Percentiles rank a stretch among this genome's conserved stretches.
Evolutionary conservation across 768 basidiomycete genomes (phyloP).

Genomic region (Phanerodontia chrysosporium): DNA sequence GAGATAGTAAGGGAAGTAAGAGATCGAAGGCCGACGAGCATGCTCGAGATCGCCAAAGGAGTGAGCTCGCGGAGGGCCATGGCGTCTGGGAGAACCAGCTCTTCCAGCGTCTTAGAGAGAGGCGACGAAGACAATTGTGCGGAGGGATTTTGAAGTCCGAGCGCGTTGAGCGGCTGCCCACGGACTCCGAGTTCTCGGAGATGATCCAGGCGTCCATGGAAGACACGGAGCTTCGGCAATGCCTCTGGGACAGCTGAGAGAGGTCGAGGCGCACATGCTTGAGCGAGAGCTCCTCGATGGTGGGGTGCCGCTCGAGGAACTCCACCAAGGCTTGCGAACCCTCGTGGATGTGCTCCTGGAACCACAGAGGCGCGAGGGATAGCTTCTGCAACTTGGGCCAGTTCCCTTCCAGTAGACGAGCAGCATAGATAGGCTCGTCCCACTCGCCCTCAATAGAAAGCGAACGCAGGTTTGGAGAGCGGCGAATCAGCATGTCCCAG

Average conservation of each 20-base stretch:
- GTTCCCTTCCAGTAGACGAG: conserved; percentile 50
- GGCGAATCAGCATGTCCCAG: conserved; percentile 68
- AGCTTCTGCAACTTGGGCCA: conserved; percentile 66
- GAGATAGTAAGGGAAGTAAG: conserved; percentile 58
- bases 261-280: conserved; percentile 35
- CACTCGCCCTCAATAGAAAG: conserved; percentile 52
- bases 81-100: conserved; percentile 60
- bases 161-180: conserved; percentile 9
- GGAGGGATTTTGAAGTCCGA: conserved; percentile 8
- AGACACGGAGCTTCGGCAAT: conserved; percentile 49
- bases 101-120: conserved; percentile 36
- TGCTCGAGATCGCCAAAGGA: conserved; percentile 51
- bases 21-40: conserved; percentile 53
- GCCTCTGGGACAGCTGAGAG: conserved; percentile 41
- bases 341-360: conserved; percentile 42
- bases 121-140: conserved; percentile 27
- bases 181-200: conserved; percentile 51
- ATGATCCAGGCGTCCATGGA: conserved; percentile 65
- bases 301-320: conserved; percentile 65
- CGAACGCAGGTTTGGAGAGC: conserved; percentile 64
- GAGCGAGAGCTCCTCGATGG: conserved; percentile 30
- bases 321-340: conserved; percentile 53
- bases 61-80: conserved; percentile 66
- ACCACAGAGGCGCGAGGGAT: conserved; percentile 60
- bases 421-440: conserved; percentile 49